Base-by-base conservation (phyloP, 257 asterid species). In the Solanum sitiens region DNA sequence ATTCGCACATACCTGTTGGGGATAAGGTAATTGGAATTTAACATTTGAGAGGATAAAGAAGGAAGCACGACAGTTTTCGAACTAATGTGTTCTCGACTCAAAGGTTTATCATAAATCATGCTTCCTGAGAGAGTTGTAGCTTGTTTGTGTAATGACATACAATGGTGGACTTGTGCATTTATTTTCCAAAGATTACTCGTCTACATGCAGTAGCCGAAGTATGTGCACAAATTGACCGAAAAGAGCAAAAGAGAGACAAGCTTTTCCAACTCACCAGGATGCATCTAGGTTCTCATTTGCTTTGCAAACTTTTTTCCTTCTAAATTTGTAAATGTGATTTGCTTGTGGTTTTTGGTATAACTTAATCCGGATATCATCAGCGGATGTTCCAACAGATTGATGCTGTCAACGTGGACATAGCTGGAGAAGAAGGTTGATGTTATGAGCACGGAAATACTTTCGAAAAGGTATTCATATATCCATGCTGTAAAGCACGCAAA, bases 351-450 rank as follows among this genome's bases (percentile, higher is more conserved):
- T 97, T 89, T 97, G 98, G 92, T 95, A 95, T 87, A 97, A 90
- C 93, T 94, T 95, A 79, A 96, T 90, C 70, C 95, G 94, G 59
- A 95, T 89, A 87, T 95, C 99, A 88, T 97, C 98, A 42, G 99
- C 98, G 89, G 91, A 97, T 93, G 90, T 95, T 97, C 99, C 99
- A 97, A 92, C 99, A 94, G 50, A 97, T 92, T 20, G 99, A 97
- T 80, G 95, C 87, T 25, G 98, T 92, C 93, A 93, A 85, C 25
- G 87, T 90, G 90, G 96, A 89, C 92, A 95, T 91, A 88, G 96
- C 99, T 97, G 96, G 86, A 89, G 88, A 90, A 89, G 53, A 88
- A 84, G 88, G 68, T 67, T 65, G 87, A 72, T 45, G 87, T 68
- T 44, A 42, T 84, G 63, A 61, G 20, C 67, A 59, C 10, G 42